phyloP scores from a whole-genome alignment of 176 grass and related monocot genomes.

The Zoysia pacifica region DNA sequence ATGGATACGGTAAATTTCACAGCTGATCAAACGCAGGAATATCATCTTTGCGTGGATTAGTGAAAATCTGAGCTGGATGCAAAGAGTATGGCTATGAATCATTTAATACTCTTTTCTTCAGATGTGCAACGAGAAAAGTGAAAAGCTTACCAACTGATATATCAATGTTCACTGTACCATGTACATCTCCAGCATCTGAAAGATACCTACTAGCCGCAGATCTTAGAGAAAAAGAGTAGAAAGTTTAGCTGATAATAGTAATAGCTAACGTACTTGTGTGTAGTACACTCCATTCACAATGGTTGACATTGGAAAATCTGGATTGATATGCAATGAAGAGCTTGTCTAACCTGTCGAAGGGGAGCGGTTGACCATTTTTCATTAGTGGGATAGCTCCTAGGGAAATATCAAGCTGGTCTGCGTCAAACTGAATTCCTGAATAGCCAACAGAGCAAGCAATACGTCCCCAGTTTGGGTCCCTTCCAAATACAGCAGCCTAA shows the following conservation, averaged over 20 bases:
- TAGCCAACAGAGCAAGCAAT: conserved; percentile 96
- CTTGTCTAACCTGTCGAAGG: conserved; percentile 85
- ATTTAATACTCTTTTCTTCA: conserved; percentile 11
- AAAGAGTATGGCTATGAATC: neutral
- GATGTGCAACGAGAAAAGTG: conserved; percentile 13
- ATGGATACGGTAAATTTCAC: conserved; percentile 15
- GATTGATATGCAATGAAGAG: conserved; percentile 14
- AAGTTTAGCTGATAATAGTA: conserved; percentile 20
- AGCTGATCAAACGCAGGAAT: neutral
- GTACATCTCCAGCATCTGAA: conserved; percentile 74
- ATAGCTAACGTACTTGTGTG: neutral
- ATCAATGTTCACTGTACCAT: conserved; percentile 82
- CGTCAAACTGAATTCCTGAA: conserved; percentile 74
- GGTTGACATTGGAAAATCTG: conserved; percentile 22
- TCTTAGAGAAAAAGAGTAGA: conserved; percentile 44
- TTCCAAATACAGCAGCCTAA: conserved; percentile 91
- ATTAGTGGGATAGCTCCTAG: conserved; percentile 83
- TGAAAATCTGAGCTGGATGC: conserved; percentile 12
- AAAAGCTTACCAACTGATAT: conserved; percentile 82
- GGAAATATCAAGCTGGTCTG: conserved; percentile 74
- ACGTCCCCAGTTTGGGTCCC: conserved; percentile 98
- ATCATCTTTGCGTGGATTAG: neutral
- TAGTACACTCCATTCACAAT: neutral
- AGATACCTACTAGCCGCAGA: conserved; percentile 77
- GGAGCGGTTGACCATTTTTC: conserved; percentile 89